Base-by-base conservation (phyloP, 768 basidiomycete genomes). In the Trametes meyenii region DNA sequence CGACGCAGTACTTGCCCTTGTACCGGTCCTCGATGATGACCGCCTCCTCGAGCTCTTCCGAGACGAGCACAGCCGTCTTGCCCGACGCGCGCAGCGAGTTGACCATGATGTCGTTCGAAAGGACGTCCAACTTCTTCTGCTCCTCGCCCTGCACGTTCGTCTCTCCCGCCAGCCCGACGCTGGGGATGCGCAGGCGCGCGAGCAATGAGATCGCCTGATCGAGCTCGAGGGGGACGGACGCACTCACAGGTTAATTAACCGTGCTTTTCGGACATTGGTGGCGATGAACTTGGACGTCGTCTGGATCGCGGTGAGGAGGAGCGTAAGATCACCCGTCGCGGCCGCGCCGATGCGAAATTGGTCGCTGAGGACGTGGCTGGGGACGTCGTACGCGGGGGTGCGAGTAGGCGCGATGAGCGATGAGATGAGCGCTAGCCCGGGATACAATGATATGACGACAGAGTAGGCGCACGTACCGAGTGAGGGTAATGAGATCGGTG, bases 61-160 rank as follows among this genome's bases (percentile, higher is more conserved):
- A 96, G 63, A 99, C 94, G 67, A 99, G 89, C 14, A 99, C 97
- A 14, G 94, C 90, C 7, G 89, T 92, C 83, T 95, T 97, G 55
- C 97, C 94, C n/a, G 92, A 96, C 3, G 96, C 96, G 43, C 93
- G 86, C 36, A 99, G 85, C 49, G 96, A 89, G 71, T 98, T 98
- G 69, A 98, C 85, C 97, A 99, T 98, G 82, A 99, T 99, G 74
- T 99, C 96, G 74, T 99, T 98, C 14, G 94, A 91, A 35, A 97
- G 81, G n/a, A 97, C 89, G 71, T 97, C 96, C 55, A 99, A 83
- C 78, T 99, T 99, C 83, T 99, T 99, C 82, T 99, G 97, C 72
- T 98, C 97, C 75, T 98, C 97, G 21, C 97, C 97, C 76, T 96
- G 94, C 8, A 96, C 89, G 72, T 99, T 99, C 26, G 92, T 92